Base-by-base conservation (phyloP, 2,329 filamentous ascomycete genomes). In the Pezicula neosporulosa region DNA sequence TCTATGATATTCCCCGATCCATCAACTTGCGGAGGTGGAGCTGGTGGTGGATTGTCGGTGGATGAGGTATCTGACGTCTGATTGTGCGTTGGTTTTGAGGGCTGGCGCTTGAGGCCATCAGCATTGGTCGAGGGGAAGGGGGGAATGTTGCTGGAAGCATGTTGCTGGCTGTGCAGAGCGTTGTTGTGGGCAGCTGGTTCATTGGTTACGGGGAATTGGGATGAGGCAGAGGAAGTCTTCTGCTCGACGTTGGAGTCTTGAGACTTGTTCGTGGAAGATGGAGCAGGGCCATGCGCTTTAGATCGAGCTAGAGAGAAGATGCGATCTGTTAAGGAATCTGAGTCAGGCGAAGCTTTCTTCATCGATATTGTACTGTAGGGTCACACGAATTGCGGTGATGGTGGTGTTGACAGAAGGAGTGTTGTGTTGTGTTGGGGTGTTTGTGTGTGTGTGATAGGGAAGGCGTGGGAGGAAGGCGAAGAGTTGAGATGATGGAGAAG, bases 301-400 rank as follows among this genome's bases (percentile, higher is more conserved):
- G 74, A 69, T 68, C 67, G 68, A 71, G 75, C 72, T 78, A 73
- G 76, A 71, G 77, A 78, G 74, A 74, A 73, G 72, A 75, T 73
- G 74, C 73, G 74, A 76, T 80, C 74, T 80, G 73, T 73, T 68
- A 74, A 72, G 68, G 76, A 73, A 65, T 54, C 48, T 52, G 73
- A 68, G 59, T 77, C 73, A 71, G 77, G 69, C 60, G 73, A 80
- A 71, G 71, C 70, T 77, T 81, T 72, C 78, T 81, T 83, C 81
- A 84, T 84, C 80, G 80, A 83, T 64, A 54, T 64, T n/a, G 28
- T 36, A 45, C n/a, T n/a, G n/a, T n/a, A n/a, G n/a, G n/a, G n/a
- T n/a, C n/a, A n/a, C n/a, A 44, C 47, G 16, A 43, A 18, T 19
- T 33, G 44, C 45, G 24, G 38, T 19, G 13, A 12, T 37, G 19